phyloP scores from a whole-genome alignment of 1,284 basidiomycete species.

The Trichosporon asahii region DNA sequence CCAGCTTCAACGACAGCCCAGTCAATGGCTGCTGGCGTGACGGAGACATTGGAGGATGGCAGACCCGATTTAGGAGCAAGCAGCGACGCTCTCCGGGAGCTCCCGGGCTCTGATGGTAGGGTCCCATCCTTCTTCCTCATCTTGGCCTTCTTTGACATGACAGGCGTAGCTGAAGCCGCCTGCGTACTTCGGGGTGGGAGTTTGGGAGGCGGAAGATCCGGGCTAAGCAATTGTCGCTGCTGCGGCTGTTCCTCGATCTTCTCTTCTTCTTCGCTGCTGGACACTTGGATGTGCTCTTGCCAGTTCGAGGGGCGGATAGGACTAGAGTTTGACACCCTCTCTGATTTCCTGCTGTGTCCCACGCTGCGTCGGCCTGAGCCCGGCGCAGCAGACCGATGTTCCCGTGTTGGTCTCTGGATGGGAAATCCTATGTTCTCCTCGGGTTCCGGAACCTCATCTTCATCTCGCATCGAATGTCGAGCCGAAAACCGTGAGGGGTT shows the following conservation, averaged over 20 bases:
- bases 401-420: not conserved
- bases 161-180: not conserved
- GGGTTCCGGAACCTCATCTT: not conserved
- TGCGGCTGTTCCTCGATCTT: not conserved
- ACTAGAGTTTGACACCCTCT: not conserved
- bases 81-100: not conserved
- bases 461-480: not conserved
- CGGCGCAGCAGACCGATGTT: not conserved
- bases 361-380: not conserved
- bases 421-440: not conserved
- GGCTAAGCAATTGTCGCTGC: not conserved
- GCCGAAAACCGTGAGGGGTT: too few relatives aligned
- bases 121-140: constrained; percentile 1
- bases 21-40: not conserved
- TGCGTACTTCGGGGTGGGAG: not conserved
- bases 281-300: not conserved
- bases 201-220: not conserved
- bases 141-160: not conserved
- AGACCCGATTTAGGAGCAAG: not conserved
- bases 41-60: not conserved
- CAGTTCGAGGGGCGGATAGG: not conserved
- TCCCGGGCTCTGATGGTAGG: not conserved
- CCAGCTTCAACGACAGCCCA: not conserved
- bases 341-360: not conserved
- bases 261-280: not conserved